Evolutionary conservation across 441 rosid genomes (phyloP).

Genomic region (Euphorbia celastroides): DNA sequence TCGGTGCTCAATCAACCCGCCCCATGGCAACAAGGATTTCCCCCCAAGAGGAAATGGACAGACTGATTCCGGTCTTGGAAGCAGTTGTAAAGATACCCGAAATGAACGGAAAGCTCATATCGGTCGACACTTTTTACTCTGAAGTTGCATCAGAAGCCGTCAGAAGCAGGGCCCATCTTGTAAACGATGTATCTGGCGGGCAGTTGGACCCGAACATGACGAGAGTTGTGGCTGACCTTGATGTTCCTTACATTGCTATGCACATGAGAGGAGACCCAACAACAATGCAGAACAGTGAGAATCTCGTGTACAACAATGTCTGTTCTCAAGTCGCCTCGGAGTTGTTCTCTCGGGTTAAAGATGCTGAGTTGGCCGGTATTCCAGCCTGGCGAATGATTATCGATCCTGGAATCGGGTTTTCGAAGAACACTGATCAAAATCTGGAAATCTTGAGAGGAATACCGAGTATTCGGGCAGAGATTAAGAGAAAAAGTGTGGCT

Average conservation of each 20-base stretch:
- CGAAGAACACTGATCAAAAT: constrained; percentile 65
- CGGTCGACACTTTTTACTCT: constrained; percentile 81
- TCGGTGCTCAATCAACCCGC: constrained; percentile 91
- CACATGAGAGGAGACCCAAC: constrained; percentile 96
- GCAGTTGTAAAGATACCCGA: constrained; percentile 70
- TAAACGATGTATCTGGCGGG: constrained; percentile 91
- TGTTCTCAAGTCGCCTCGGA: constrained; percentile 73
- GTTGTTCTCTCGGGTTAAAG: constrained; percentile 42
- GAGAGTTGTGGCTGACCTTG: constrained; percentile 54
- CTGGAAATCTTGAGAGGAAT: constrained; percentile 63
- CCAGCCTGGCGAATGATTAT: constrained; percentile 89
- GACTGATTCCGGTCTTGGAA: constrained; percentile 69
- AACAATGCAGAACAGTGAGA: constrained; percentile 72
- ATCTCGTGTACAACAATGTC: constrained; percentile 55
- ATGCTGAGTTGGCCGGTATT: constrained; percentile 71
- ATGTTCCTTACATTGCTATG: constrained; percentile 76
- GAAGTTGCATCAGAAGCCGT: constrained; percentile 86
- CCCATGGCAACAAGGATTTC: constrained; percentile 72
- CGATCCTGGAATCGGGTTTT: constrained; percentile 92
- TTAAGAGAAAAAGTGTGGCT: constrained; percentile 62
- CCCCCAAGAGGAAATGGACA: constrained; percentile 62
- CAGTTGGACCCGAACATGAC: constrained; percentile 64
- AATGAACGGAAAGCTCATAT: constrained; percentile 74
- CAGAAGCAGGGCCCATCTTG: constrained; percentile 65
- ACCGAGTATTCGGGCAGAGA: constrained; percentile 50